Conservation (phyloP, 495 filamentous ascomycete species). For the Copromyces sp. region DNA sequence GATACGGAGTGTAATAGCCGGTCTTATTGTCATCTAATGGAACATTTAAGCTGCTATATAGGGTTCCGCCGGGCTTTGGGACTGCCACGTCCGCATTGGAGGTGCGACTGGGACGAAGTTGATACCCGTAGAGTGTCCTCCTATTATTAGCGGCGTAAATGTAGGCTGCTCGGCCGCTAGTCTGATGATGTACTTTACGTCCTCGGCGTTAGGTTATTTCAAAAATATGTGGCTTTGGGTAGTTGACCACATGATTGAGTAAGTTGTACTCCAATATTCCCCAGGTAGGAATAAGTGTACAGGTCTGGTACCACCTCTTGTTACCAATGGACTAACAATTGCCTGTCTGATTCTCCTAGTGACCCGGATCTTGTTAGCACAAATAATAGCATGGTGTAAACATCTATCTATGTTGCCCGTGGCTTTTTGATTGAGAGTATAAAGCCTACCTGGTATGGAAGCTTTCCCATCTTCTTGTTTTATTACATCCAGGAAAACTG, state of each 20-base stretch:
- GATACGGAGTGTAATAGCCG: constrained; percentile 61
- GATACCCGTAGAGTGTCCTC: constrained; percentile 49
- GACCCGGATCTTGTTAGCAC: too few relatives aligned
- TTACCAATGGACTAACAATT: too few relatives aligned
- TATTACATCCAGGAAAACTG: too few relatives aligned
- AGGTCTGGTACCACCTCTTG: too few relatives aligned
- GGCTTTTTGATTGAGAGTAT: constrained; percentile 61
- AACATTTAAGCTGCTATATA: constrained; percentile 40
- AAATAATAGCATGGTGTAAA: constrained; percentile 55
- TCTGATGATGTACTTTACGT: constrained; percentile 63
- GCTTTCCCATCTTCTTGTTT: too few relatives aligned
- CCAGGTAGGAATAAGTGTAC: neutral
- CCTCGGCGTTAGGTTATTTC: constrained; percentile 58
- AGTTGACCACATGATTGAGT: constrained; percentile 77
- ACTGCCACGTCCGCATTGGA: constrained; percentile 11
- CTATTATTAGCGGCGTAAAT: constrained; percentile 19
- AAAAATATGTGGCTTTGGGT: constrained; percentile 92
- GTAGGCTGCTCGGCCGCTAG: constrained; percentile 44
- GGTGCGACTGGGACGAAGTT: constrained; percentile 49
- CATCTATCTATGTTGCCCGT: constrained; percentile 77
- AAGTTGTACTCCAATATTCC: constrained; percentile 23
- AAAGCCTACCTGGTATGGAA: constrained; percentile 33
- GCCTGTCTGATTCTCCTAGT: accelerated
- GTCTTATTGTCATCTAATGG: constrained; percentile 79
- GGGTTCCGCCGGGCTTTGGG: constrained; percentile 7